Evolutionary conservation across 106 monocot genomes (phyloP).

Genomic region (Ottelia alismoides): DNA sequence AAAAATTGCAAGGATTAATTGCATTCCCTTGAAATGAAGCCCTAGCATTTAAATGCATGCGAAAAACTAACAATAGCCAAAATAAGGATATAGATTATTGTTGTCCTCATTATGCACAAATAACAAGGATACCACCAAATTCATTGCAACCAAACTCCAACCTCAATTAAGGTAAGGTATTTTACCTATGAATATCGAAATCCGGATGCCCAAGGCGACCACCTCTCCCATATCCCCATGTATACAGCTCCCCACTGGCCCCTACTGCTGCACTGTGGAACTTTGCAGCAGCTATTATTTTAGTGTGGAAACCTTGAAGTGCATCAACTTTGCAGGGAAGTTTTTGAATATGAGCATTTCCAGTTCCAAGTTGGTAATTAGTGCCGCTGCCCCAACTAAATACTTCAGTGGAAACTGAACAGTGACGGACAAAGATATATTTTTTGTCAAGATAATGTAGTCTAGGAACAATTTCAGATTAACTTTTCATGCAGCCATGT

Average conservation of each 20-base stretch:
- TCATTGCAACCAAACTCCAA: no score
- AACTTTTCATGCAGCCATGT: no score
- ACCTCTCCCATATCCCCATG: conserved; percentile 97
- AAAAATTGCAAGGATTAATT: no score
- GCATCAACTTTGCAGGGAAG: conserved; percentile 91
- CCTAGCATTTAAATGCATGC: no score
- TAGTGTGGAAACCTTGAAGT: conserved; percentile 60
- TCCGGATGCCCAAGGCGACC: conserved; percentile 98
- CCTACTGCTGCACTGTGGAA: conserved; percentile 91
- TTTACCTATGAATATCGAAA: conserved; percentile 96
- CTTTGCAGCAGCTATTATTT: conserved; percentile 63
- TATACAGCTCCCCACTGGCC: conserved; percentile 73
- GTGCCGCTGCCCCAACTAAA: conserved; percentile 99
- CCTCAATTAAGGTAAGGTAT: neutral
- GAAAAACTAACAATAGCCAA: no score
- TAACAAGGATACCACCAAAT: no score
- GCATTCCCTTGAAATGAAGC: no score
- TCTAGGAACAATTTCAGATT: no score
- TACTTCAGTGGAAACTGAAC: conserved; percentile 77
- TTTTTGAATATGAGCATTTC: conserved; percentile 95
- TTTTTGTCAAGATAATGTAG: no score
- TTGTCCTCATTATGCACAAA: no score
- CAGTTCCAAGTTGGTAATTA: conserved; percentile 98
- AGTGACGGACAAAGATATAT: neutral
- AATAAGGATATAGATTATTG: no score